Evolutionary conservation across 208 protist species (phyloP).

Genomic region (Acanthamoeba sp.): DNA sequence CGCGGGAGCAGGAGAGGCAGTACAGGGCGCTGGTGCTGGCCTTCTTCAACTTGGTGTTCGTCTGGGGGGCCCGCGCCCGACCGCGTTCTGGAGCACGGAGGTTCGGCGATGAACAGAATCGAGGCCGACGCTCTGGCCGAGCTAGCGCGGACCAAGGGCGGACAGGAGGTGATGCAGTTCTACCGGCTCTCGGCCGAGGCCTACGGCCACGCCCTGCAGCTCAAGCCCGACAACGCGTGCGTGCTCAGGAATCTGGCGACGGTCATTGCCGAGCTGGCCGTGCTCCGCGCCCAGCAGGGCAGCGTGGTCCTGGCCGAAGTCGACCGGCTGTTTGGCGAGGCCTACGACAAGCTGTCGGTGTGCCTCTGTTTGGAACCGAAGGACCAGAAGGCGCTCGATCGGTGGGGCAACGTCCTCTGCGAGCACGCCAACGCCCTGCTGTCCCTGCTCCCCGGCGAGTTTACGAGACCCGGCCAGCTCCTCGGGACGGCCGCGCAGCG

Average conservation of each 20-base stretch:
- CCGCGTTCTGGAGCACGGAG: constrained; percentile 35
- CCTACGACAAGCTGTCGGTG: constrained; percentile 65
- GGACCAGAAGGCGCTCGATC: constrained; percentile 65
- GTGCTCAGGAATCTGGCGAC: constrained; percentile 48
- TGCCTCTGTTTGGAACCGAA: constrained; percentile 26
- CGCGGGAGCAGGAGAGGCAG: constrained; percentile 26
- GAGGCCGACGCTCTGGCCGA: constrained; percentile 69
- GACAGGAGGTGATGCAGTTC: constrained; percentile 36
- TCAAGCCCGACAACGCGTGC: constrained; percentile 66
- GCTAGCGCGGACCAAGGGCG: constrained; percentile 58
- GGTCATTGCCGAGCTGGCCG: constrained; percentile 60
- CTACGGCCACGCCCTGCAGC: constrained; percentile 52
- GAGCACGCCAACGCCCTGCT: constrained; percentile 53
- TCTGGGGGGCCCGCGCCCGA: constrained; percentile 19
- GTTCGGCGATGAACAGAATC: constrained; percentile 2
- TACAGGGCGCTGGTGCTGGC: constrained; percentile 50
- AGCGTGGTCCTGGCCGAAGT: constrained; percentile 19
- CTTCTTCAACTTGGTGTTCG: constrained; percentile 59
- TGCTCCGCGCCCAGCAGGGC: constrained; percentile 3
- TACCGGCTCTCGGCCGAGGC: constrained; percentile 56
- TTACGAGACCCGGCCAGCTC: background rate
- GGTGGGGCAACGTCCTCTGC: constrained; percentile 68
- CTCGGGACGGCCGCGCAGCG: constrained; percentile 15
- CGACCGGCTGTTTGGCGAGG: constrained; percentile 52
- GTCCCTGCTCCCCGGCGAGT: constrained; percentile 2